Evolutionary conservation across 2,329 filamentous ascomycete genomes (phyloP), one percentile per base, ranked within the genome.

Genomic region (Dactylellina sp.): DNA sequence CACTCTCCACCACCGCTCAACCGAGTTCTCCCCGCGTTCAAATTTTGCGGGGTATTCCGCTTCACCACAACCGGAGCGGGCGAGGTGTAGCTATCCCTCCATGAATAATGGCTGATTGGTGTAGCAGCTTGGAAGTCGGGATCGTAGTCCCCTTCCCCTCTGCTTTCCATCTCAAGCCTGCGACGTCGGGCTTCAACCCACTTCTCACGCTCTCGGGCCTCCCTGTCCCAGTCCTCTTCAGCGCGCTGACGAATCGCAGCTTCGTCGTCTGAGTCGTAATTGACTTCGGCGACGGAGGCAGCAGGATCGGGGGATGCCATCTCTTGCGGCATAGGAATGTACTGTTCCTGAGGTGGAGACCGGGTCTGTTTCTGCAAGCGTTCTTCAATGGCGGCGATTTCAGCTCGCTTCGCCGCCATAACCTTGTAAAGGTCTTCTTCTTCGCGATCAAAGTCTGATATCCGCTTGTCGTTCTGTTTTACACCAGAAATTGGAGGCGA

Each of bases 1-100:
- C 71, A 75, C 52, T 75, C 71, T 25, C 71, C 71, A 12, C 71
- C 71, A 28, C 71, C 71, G 16, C 71, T 75, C 42, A 75, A 42
- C 12, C 71, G 60, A 12, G 55, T 75, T 32, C 71, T 62, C 12
- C 71, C 63, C 6, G 71, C 32, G 37, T 62, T 66, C 32, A 65
- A 56, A 42, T 65, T 72, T 28, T 65, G 68, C 4, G 52, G 52
- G 1, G 62, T 68, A 20, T 68, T 61, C 9, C 71, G 52, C 71
- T 68, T 66, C n/a, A 68, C 71, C 28, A 65, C 62, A 0, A 65
- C 62, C n/a, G 71, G 59, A 20, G 68, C 68, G 2, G 68, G 68
- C 16, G 68, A 65, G 4, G 59, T 53, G 46, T 66, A 61, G 22
- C 71, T 75, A 46, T 75, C 71, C 20, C 71, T 40, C 71, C 71